Evolutionary conservation across 495 filamentous ascomycete genomes (phyloP).

Genomic region (Trichoderma reesei): DNA sequence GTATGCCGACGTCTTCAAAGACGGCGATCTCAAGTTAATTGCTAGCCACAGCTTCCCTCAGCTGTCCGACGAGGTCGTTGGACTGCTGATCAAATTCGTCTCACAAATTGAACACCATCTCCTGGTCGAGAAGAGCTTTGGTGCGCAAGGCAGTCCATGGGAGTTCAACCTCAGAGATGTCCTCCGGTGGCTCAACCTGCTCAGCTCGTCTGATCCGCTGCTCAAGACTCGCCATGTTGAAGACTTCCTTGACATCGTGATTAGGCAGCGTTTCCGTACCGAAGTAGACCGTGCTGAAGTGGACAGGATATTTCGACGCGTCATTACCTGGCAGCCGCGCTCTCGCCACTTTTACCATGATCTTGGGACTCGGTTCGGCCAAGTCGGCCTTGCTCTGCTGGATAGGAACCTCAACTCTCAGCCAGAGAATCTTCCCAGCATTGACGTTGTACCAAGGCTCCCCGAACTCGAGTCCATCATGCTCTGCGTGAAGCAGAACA

Average conservation of each 20-base stretch:
- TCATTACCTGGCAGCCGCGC: conserved; percentile 25
- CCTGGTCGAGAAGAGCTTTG: conserved; percentile 53
- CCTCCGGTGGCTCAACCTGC: conserved; percentile 75
- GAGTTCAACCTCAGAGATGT: conserved; percentile 95
- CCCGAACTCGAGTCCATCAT: conserved; percentile 73
- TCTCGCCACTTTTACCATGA: conserved; percentile 57
- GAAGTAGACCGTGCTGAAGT: conserved; percentile 54
- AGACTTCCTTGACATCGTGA: conserved; percentile 72
- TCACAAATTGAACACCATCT: conserved; percentile 63
- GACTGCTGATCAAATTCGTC: conserved; percentile 69
- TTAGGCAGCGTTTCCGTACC: conserved; percentile 79
- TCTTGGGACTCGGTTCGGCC: conserved; percentile 40
- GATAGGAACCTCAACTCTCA: conserved; percentile 48
- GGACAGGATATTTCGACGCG: conserved; percentile 44
- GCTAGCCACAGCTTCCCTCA: conserved; percentile 64
- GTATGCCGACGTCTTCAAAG: conserved; percentile 79
- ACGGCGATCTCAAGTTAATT: conserved; percentile 73
- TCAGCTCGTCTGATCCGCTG: conserved; percentile 46
- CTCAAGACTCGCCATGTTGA: conserved; percentile 42
- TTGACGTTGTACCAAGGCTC: conserved; percentile 50
- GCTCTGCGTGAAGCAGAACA: conserved; percentile 72
- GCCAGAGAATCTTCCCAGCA: conserved; percentile 40
- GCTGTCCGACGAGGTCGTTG: conserved; percentile 44
- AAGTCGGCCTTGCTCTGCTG: conserved; percentile 71
- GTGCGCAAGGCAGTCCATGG: conserved; percentile 81